These are phyloP conservation scores for Vitis hybrid DNA, from an alignment of 177 flowering plant genomes.

Conservation along the genomic window DNA sequence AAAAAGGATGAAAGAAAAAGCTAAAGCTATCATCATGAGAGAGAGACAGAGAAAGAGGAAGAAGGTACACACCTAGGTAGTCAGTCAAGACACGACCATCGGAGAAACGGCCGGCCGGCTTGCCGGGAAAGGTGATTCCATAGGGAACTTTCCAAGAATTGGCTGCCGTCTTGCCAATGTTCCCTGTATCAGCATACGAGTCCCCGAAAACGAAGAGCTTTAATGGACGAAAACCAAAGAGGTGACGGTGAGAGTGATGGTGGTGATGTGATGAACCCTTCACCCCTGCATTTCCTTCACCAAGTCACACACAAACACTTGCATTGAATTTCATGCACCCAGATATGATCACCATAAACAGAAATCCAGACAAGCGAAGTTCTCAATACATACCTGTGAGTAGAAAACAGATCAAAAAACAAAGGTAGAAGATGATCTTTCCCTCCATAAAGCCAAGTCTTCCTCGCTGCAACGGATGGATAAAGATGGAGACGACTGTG, in stretches of 20 bases:
- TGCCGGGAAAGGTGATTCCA: constrained; percentile 85
- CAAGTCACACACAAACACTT: background rate
- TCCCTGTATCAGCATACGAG: constrained; percentile 91
- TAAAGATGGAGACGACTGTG: no score
- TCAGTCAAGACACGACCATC: constrained; percentile 89
- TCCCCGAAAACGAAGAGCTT: constrained; percentile 90
- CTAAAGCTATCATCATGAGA: background rate
- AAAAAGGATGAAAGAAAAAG: constrained; percentile 4
- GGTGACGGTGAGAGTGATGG: constrained; percentile 8
- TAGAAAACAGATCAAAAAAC: constrained; percentile 6
- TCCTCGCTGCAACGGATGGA: no score
- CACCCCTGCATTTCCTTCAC: constrained; percentile 18
- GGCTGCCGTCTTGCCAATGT: constrained; percentile 31
- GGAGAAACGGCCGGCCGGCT: constrained; percentile 87
- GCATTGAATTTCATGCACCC: background rate
- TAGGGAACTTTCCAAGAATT: constrained; percentile 73
- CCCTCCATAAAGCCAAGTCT: no score
- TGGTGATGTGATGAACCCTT: constrained; percentile 12
- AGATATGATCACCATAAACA: no score
- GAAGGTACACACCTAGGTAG: constrained; percentile 47
- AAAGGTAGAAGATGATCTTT: constrained; percentile 4
- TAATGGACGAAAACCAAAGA: constrained; percentile 12
- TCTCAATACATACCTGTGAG: constrained; percentile 14
- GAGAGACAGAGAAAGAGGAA: constrained; percentile 5
- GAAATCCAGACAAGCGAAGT: no score